Base-by-base conservation (phyloP, 2,329 filamentous ascomycete genomes). In the Hawksworthiomyces lignivorus region DNA sequence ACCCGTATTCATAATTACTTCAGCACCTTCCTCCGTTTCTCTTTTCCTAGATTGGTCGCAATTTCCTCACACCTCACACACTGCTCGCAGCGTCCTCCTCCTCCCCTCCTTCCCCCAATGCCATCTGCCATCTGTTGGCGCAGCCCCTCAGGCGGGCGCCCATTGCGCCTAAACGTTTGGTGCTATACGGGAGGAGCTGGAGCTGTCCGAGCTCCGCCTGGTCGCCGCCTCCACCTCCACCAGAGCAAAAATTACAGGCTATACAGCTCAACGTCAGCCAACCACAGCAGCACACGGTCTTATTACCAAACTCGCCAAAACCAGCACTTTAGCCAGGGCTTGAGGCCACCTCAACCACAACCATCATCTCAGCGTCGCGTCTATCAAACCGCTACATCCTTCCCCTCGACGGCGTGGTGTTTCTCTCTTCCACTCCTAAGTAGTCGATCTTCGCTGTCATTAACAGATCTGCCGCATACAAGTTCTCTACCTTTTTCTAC, bases 271-370 rank as follows among this genome's bases (percentile, higher is more conserved):
- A 37, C 12, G 26, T 18, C 22, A 36, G 21, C 39, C 38, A 39
- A 20, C 39, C 28, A 15, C 30, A 36, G 35, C 44, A 30, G 9
- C 39, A 28, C 27, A 32, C 36, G 33, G 21, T 26, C 24, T n/a
- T 28, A 20, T n/a, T 36, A 28, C 36, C 30, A 34, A n/a, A 30
- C 15, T 6, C 30, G 29, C 21, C 28, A 32, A 30, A 26, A 43
- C 21, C 32, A 42, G 37, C 48, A 51, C 50, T 50, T 54, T 39
- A 35, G 46, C 39, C 43, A 50, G 43, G 51, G 47, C 49, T 42
- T 55, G 41, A 57, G 56, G 58, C 54, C 59, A 62, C 57, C 50
- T 61, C 56, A 54, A 48, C 57, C 53, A 50, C 56, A 54, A 45
- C 48, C 28, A 26, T 36, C 37, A 18, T 43, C 39, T 8, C 48